Conservation (phyloP, 805 yeast species). For the Monosporozyma servazzii region DNA sequence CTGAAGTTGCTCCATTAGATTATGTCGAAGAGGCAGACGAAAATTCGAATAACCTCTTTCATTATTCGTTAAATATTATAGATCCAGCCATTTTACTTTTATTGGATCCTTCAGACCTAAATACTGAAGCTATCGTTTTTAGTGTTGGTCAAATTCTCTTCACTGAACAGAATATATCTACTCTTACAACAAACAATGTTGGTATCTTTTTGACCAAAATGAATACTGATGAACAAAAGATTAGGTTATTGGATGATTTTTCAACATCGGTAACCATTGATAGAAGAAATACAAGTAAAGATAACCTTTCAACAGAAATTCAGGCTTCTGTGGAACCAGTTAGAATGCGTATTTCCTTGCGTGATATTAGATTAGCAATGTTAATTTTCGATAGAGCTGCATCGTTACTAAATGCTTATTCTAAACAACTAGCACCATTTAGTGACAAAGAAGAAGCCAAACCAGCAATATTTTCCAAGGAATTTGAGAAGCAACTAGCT, state of each 20-base stretch:
- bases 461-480: slow-evolving; percentile 42
- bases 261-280: slow-evolving; percentile 70
- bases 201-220: slow-evolving; percentile 81
- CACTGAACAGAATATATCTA: slow-evolving; percentile 55
- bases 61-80: slow-evolving; percentile 57
- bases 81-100: slow-evolving; percentile 70
- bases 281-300: slow-evolving; percentile 51
- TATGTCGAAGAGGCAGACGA: slow-evolving; percentile 7
- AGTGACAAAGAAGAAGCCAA: background rate
- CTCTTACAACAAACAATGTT: slow-evolving; percentile 63
- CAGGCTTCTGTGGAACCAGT: slow-evolving; percentile 72
- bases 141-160: slow-evolving; percentile 71
- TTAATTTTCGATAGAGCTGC: slow-evolving; percentile 66
- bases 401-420: slow-evolving; percentile 32
- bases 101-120: slow-evolving; percentile 61
- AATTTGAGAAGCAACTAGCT: slow-evolving; percentile 49
- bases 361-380: slow-evolving; percentile 78
- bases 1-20: background rate
- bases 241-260: slow-evolving; percentile 83
- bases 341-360: slow-evolving; percentile 67
- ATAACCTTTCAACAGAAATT: slow-evolving; percentile 51
- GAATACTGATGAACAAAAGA: slow-evolving; percentile 53
- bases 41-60: slow-evolving; percentile 21
- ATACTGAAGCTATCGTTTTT: slow-evolving; percentile 84
- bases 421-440: background rate